Evolutionary conservation across 2,329 filamentous ascomycete species (phyloP), one percentile per base, ranked within the genome.

Genomic region (Passalora sequoiae): DNA sequence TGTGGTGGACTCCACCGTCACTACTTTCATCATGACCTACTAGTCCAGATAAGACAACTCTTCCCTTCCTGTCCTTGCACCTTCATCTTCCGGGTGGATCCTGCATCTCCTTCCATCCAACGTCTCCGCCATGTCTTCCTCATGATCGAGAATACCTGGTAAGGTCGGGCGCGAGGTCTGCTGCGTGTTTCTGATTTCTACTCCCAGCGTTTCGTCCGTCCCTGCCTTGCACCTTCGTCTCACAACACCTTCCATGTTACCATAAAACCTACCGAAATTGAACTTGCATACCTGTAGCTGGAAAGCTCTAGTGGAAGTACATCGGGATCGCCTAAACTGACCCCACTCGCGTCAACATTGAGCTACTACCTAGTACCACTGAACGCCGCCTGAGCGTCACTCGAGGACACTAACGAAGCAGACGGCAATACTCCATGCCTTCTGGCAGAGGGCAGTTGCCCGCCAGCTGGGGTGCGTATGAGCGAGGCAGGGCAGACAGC

Each of bases 401-500:
- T n/a, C n/a, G n/a, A n/a, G n/a, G n/a, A n/a, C n/a, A n/a, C n/a
- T n/a, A n/a, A n/a, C n/a, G n/a, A n/a, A n/a, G n/a, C n/a, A n/a
- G n/a, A n/a, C n/a, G n/a, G n/a, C n/a, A n/a, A n/a, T n/a, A 20
- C 16, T 32, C 36, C 33, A 60, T 61, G 58, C 55, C 59, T 36
- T 48, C 58, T n/a, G 43, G 47, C 13, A 43, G 56, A 41, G 55
- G 55, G 33, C 57, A 57, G 3, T 45, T 64, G 55, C 70, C 70
- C n/a, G 57, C 69, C 21, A 67, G 61, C 22, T 73, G 70, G 70
- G 60, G 65, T 44, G 65, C 66, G 40, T 72, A 72, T 54, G 69
- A 72, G 40, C 55, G 54, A 44, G 65, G 59, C 33, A 64, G 66
- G 40, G 54, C 65, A 39, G 65, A 62, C 25, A 73, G 71, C 1